Evolutionary conservation across 306 rosid genomes (phyloP).

Genomic region (Cicer arietinum): DNA sequence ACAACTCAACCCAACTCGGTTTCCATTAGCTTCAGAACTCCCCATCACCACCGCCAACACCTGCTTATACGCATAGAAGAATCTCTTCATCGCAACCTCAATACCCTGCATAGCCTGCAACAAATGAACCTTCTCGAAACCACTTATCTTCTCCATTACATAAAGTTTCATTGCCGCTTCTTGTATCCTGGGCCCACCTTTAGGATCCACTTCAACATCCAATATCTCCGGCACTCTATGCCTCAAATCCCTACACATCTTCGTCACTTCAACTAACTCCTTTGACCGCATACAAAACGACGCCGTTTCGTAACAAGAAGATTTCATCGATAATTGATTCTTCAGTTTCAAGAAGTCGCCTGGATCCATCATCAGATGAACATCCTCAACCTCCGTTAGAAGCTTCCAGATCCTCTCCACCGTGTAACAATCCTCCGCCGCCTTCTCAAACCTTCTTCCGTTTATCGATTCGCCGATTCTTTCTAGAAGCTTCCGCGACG

Average conservation of each 20-base stretch:
- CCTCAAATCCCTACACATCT: conserved; percentile 69
- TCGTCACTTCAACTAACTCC: conserved; percentile 66
- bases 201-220: conserved; percentile 82
- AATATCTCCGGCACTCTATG: conserved; percentile 73
- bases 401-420: conserved; percentile 91
- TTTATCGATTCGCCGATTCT: conserved; percentile 52
- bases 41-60: conserved; percentile 76
- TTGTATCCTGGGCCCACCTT: conserved; percentile 88
- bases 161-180: conserved; percentile 90
- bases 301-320: conserved; percentile 47
- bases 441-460: conserved; percentile 46
- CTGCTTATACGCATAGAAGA: conserved; percentile 81
- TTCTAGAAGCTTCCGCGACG: conserved; percentile 57
- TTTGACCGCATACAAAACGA: conserved; percentile 79
- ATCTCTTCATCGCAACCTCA: conserved; percentile 76
- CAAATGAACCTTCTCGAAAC: conserved; percentile 63
- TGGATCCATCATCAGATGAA: conserved; percentile 84
- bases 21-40: conserved; percentile 77
- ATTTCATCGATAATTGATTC: conserved; percentile 55
- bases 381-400: conserved; percentile 69
- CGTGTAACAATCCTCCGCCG: conserved; percentile 63
- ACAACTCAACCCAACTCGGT: conserved; percentile 62
- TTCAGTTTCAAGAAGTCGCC: conserved; percentile 74
- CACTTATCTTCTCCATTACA: conserved; percentile 49
- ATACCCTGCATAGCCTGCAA: conserved; percentile 78